A percentile compares a stretch with the other conserved stretches of the same genome.
These are phyloP conservation scores for Panaeolus cyanescens DNA, from an alignment of 768 basidiomycete genomes.

Conservation along the genomic window DNA sequence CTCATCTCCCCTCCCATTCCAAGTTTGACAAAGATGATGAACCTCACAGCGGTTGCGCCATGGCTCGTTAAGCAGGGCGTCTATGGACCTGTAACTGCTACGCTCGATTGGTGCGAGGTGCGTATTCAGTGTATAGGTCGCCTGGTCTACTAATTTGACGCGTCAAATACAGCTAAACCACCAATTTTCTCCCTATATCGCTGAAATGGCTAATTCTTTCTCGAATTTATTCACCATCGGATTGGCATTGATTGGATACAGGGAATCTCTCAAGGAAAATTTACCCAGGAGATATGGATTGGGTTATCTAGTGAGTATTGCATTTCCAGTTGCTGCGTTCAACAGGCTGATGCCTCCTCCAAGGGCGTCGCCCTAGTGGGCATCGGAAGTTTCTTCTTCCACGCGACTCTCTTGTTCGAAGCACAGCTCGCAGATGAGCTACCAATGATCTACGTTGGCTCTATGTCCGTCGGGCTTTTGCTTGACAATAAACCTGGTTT, in stretches of 20 bases:
- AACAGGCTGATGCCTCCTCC: not conserved
- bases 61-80: slow-evolving; percentile 42
- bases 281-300: slow-evolving; percentile 44
- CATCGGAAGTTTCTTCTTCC: slow-evolving; percentile 78
- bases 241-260: slow-evolving; percentile 51
- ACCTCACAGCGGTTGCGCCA: slow-evolving; percentile 34
- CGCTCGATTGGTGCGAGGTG: slow-evolving; percentile 78
- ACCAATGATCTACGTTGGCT: slow-evolving; percentile 77
- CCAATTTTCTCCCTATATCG: slow-evolving; percentile 75
- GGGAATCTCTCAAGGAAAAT: slow-evolving; percentile 31
- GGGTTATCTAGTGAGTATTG: slow-evolving; percentile 39
- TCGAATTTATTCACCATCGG: slow-evolving; percentile 67
- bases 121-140: not conserved
- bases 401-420: slow-evolving; percentile 72
- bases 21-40: slow-evolving; percentile 23
- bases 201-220: slow-evolving; percentile 75
- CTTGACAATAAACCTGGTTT: slow-evolving; percentile 62
- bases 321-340: slow-evolving; percentile 2
- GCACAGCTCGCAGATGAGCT: slow-evolving; percentile 84
- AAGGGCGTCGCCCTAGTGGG: slow-evolving; percentile 73
- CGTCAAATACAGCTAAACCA: slow-evolving; percentile 59
- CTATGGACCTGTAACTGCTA: slow-evolving; percentile 70
- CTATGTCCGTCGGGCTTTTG: slow-evolving; percentile 59
- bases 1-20: too few species aligned
- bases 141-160: slow-evolving; percentile 1